These are phyloP conservation scores for Nicotiana sylvestris DNA, from an alignment of 257 asterid species.

Conservation along the genomic window DNA sequence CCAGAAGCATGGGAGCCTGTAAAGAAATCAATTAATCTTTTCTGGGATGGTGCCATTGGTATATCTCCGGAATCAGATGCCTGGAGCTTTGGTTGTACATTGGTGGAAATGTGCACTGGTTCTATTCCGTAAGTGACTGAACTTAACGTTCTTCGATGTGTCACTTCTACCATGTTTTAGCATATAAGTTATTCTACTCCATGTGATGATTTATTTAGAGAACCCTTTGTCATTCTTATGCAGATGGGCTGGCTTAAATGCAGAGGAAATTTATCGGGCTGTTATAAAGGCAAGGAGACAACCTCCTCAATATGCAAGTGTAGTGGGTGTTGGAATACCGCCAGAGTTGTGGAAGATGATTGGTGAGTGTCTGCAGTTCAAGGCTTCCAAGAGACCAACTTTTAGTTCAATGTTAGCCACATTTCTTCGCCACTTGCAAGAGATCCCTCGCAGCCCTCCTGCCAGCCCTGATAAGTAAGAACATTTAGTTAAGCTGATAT, in stretches of 20 bases:
- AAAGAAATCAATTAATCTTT: slow-evolving; percentile 81
- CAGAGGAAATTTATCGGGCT: slow-evolving; percentile 83
- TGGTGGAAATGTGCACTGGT: slow-evolving; percentile 99
- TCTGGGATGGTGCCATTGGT: slow-evolving; percentile 99
- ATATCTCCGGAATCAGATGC: slow-evolving; percentile 95
- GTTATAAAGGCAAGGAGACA: slow-evolving; percentile 82
- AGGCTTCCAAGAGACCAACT: slow-evolving; percentile 82
- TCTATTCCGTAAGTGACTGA: slow-evolving; percentile 80
- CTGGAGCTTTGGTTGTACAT: slow-evolving; percentile 99
- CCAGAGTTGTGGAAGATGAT: slow-evolving; percentile 98
- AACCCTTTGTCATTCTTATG: slow-evolving; percentile 23
- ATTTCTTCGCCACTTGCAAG: slow-evolving; percentile 92
- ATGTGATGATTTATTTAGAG: slow-evolving; percentile 12
- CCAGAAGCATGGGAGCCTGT: slow-evolving; percentile 99
- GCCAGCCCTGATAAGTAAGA: slow-evolving; percentile 94
- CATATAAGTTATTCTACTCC: background rate
- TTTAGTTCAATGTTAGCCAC: slow-evolving; percentile 85
- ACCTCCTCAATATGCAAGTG: slow-evolving; percentile 97
- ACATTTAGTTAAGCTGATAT: slow-evolving; percentile 18
- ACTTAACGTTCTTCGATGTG: slow-evolving; percentile 13
- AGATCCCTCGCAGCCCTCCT: slow-evolving; percentile 94
- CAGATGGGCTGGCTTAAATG: slow-evolving; percentile 94
- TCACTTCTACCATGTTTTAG: background rate
- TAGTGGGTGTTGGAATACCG: slow-evolving; percentile 97
- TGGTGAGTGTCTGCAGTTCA: slow-evolving; percentile 97